Base-by-base conservation (phyloP, 371 early-diverging fungal species). In the Choanephora cucurbitarum region DNA sequence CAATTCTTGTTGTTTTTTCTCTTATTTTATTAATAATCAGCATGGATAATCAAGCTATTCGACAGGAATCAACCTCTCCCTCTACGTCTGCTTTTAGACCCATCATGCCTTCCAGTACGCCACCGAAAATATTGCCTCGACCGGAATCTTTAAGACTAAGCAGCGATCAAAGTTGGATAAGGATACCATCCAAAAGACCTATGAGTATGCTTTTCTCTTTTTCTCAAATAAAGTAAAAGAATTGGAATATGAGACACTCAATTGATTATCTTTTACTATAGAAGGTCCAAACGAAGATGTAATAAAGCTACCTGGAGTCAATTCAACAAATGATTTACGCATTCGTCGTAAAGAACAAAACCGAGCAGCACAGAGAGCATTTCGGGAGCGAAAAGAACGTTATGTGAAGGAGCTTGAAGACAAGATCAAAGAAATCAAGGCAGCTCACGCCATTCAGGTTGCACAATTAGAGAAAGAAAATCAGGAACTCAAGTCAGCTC, bases 321-420 rank as follows among this genome's bases (percentile, higher is more conserved):
- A 28, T 39, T 14, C 24, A 42, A 59, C 66, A 28, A 44, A 49
- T 0, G 75, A 78, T 44, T 73, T 70, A 32, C 58, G 66, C 13
- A 44, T 62, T 54, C 79, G 88, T 67, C 87, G 91, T 33, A 86
- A 86, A 40, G 91, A 89, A n/a, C 90, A 90, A 68, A 90, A 90
- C 57, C 66, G 91, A 44, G 88, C 88, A 15, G 91, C 91, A 9
- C 91, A 90, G 69, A 61, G 90, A 32, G 90, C 90, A 11, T 90
- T 90, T 65, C 72, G 91, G 21, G 88, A 89, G 57, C 83, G 91
- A 49, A 86, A 86, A 66, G 87, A 89, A 52, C 71, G 77, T 33
- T 85, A 89, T 62, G 82, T 89, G 23, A 76, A 84, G 64, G 77
- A 81, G 39, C 70, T 90, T 5, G 87, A 90, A 57, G 79, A 81